Evolutionary conservation across 768 basidiomycete genomes (phyloP), one percentile per base, ranked within the genome.

Genomic region (Leccinellum rugosiceps): DNA sequence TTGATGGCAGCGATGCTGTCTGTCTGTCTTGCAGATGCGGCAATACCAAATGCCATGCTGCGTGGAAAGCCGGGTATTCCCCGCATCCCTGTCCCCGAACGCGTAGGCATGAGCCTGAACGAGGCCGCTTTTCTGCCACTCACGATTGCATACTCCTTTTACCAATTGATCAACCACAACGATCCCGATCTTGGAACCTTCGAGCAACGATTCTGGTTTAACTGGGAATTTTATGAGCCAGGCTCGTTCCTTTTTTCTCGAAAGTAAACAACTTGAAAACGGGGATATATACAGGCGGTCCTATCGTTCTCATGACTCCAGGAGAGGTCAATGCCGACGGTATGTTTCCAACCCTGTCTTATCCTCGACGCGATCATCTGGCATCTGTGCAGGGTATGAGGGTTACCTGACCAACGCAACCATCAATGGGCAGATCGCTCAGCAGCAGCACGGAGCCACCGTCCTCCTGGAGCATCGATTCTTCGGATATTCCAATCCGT

Each of bases 401-500:
- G 76, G 72, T 15, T 89, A 87, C 65, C 76, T 89, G 47, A 85
- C 85, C n/a, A 88, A 88, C 64, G 55, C 32, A 10, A 86, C 84
- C 6, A 80, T 90, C 62, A 84, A 79, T 58, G 88, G 87, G 14
- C 75, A 77, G 51, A 82, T 88, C 57, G 84, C 86, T 11, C 83
- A 87, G 66, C 82, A 85, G 66, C 76, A 87, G 56, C 80, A 80
- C 31, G 88, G 84, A 23, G 82, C 82, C 15, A 79, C 81, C 6
- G 75, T 90, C 59, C 74, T 89, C 26, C 59, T 89, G 23, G 88
- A 90, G 64, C 88, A 90, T 65, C 79, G 89, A 17, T 91, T 86
- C 76, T 90, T 84, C 59, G 88, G 88, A 14, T 71, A 81, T 21
- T 90, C 87, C 55, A 91, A 88, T 66, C 88, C 88, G 5, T 79